These are phyloP conservation scores for Periconia sp. DNA, from an alignment of 2,329 filamentous ascomycete genomes.

Conservation along the genomic window DNA sequence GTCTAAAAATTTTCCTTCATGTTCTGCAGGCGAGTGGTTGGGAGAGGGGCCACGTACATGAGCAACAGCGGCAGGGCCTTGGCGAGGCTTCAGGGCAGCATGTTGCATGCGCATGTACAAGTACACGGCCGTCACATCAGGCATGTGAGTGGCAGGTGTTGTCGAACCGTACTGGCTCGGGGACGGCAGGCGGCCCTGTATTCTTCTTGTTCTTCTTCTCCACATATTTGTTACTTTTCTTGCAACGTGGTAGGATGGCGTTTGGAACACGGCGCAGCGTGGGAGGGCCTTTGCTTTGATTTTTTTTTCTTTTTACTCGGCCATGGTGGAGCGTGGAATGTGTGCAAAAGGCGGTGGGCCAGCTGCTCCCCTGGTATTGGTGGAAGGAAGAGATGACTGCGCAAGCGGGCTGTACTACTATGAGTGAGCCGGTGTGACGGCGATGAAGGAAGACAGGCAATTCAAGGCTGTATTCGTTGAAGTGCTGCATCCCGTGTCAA, in stretches of 20 bases:
- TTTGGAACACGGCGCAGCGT: too few relatives aligned
- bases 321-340: background rate
- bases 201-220: conserved; percentile 1
- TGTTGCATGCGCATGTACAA: conserved; percentile 12
- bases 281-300: too few relatives aligned
- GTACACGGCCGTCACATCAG: conserved; percentile 5
- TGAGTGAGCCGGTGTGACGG: too few relatives aligned
- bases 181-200: conserved; percentile 9
- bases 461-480: too few relatives aligned
- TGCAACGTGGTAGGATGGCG: background rate
- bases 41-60: conserved; percentile 38
- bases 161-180: conserved; percentile 10
- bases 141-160: background rate
- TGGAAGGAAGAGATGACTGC: conserved; percentile 2
- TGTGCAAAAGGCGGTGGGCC: conserved; percentile 2
- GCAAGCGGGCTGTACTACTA: conserved; percentile 10
- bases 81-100: conserved; percentile 12
- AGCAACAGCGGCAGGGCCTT: conserved; percentile 9
- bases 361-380: conserved; percentile 12
- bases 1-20: conserved; percentile 3
- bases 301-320: background rate
- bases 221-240: conserved; percentile 6
- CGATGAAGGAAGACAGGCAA: too few relatives aligned
- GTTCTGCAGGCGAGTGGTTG: conserved; percentile 5
- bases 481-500: too few relatives aligned